phyloP scores from a whole-genome alignment of 805 yeast species.

The Candida endomychidarum region DNA sequence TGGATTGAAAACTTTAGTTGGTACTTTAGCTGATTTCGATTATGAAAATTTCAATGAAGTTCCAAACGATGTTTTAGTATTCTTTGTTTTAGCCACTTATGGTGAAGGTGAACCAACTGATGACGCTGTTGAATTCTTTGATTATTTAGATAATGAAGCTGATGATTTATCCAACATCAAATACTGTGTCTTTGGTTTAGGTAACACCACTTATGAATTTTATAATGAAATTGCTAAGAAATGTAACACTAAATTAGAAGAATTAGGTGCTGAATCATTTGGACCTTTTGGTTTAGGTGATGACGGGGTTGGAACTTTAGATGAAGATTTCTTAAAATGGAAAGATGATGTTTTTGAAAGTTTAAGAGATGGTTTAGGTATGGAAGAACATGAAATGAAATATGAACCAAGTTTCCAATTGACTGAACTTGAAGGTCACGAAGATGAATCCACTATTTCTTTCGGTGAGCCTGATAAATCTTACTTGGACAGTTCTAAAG shows the following conservation, averaged over 20 bases:
- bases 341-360: constrained; percentile 72
- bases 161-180: constrained; percentile 57
- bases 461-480: constrained; percentile 81
- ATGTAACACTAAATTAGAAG: constrained; percentile 47
- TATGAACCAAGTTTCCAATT: constrained; percentile 70
- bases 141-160: constrained; percentile 59
- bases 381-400: constrained; percentile 76
- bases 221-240: constrained; percentile 80
- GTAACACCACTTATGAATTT: constrained; percentile 92
- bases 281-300: constrained; percentile 91
- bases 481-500: constrained; percentile 28
- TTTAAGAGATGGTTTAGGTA: constrained; percentile 59
- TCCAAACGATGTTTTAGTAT: constrained; percentile 55
- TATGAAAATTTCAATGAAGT: constrained; percentile 71
- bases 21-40: constrained; percentile 87
- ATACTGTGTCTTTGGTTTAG: constrained; percentile 84
- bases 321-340: constrained; percentile 94
- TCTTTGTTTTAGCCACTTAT: constrained; percentile 83
- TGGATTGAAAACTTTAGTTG: constrained; percentile 79
- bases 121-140: constrained; percentile 79
- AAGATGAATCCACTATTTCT: constrained; percentile 35
- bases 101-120: constrained; percentile 99
- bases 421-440: constrained; percentile 32
- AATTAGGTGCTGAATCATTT: constrained; percentile 69
- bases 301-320: constrained; percentile 92